Base-by-base conservation (phyloP, 169 alveolate genomes). In the Cryptosporidium sp. region DNA sequence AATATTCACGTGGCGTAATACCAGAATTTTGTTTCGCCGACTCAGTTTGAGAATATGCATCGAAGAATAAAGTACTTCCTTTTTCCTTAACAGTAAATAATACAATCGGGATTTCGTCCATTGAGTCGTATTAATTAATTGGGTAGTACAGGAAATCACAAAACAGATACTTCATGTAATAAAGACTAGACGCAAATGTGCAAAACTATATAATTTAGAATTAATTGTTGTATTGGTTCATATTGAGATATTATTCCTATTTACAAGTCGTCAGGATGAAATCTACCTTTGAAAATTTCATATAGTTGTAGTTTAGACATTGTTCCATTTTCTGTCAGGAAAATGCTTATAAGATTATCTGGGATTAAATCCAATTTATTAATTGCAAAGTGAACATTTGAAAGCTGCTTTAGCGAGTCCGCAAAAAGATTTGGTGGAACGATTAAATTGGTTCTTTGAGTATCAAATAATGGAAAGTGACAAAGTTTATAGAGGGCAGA, bases 351-450 rank as follows among this genome's bases (percentile, higher is more conserved):
- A 29, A 80, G 48, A 48, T 65, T 37, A 14, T 70, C 89, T 4
- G 89, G 89, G 16, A 80, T 65, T 35, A 80, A 45, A 48, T 80
- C 89, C 33, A 80, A 67, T 51, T 80, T 80, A 9, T 80, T 62
- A 23, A 60, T 80, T 23, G 89, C 75, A 39, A 80, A 80, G 33
- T 80, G 89, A n/a, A 80, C 89, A 62, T 80, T 80, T 39, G 75
- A 51, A 26, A 62, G 45, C 45, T 80, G 89, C 37, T 80, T 80
- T 8, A 80, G 51, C 21, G 75, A 80, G 21, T 80, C 52, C 23
- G 62, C 39, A 65, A 80, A 80, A 9, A 65, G 42, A 35, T 80
- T 80, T 29, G 89, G 89, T 21, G 89, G 75, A 44, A 80, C 68
- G 7, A 67, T 80, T 29, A 65, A 44, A 48, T 62, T 80, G 8